Evolutionary conservation across 495 filamentous ascomycete species (phyloP).

Genomic region (Aspergillus wentii): DNA sequence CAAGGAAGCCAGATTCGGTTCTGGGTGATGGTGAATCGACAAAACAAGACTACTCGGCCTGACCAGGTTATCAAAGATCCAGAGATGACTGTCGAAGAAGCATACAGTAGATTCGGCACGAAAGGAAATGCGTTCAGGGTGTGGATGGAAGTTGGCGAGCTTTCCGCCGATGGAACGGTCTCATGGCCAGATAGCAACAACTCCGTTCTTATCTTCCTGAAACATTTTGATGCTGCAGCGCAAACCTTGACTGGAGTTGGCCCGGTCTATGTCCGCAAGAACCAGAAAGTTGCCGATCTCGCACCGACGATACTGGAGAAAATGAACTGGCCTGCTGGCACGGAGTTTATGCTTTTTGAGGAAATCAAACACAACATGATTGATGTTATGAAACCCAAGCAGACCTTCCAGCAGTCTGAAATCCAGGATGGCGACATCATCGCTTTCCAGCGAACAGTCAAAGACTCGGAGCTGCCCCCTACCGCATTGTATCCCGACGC

Average conservation of each 20-base stretch:
- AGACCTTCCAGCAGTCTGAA: constrained; percentile 81
- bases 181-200: constrained; percentile 62
- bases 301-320: constrained; percentile 69
- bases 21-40: constrained; percentile 97
- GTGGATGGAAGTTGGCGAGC: constrained; percentile 75
- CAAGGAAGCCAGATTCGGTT: constrained; percentile 64
- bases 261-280: constrained; percentile 79
- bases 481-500: constrained; percentile 58
- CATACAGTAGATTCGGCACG: constrained; percentile 61
- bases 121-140: constrained; percentile 71
- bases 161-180: constrained; percentile 59
- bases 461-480: constrained; percentile 53
- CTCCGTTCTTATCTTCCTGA: constrained; percentile 82
- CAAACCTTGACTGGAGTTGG: constrained; percentile 73
- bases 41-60: constrained; percentile 92
- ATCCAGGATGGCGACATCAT: constrained; percentile 97
- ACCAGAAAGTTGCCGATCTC: constrained; percentile 84
- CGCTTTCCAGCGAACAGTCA: constrained; percentile 72
- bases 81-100: constrained; percentile 79
- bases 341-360: constrained; percentile 71
- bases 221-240: constrained; percentile 75
- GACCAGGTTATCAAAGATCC: constrained; percentile 77
- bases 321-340: constrained; percentile 78
- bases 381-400: constrained; percentile 86
- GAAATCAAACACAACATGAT: constrained; percentile 99